These are phyloP conservation scores for Lathyrus oleraceus DNA, from an alignment of 306 rosid genomes.

Conservation along the genomic window DNA sequence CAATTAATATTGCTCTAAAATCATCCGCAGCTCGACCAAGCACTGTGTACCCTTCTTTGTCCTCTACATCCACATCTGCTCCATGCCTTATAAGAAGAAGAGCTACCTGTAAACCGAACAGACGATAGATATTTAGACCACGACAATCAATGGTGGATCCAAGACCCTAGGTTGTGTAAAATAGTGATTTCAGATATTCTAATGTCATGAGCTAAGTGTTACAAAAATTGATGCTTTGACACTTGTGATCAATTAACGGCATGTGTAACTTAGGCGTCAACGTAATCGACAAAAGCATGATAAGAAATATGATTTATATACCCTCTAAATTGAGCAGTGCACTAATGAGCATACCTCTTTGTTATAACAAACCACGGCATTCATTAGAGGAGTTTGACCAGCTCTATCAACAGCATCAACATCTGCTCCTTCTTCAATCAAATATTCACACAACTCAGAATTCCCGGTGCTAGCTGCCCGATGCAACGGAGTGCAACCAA, in stretches of 20 bases:
- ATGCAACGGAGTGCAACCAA: slow-evolving; percentile 94
- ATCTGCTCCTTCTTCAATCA: slow-evolving; percentile 98
- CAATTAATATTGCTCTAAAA: slow-evolving; percentile 59
- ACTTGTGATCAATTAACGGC: background rate
- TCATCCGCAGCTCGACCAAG: slow-evolving; percentile 80
- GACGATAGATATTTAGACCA: background rate
- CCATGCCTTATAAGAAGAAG: slow-evolving; percentile 90
- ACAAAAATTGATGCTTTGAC: background rate
- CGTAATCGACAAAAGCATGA: background rate
- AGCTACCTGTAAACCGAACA: slow-evolving; percentile 53
- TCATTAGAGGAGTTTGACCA: slow-evolving; percentile 89
- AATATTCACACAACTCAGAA: slow-evolving; percentile 74
- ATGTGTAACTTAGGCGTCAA: background rate
- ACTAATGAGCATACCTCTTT: slow-evolving; percentile 60
- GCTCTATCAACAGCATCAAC: slow-evolving; percentile 72
- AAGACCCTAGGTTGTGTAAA: background rate
- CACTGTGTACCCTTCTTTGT: slow-evolving; percentile 93
- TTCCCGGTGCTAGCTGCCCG: slow-evolving; percentile 92
- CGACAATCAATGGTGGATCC: background rate
- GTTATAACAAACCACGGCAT: slow-evolving; percentile 76
- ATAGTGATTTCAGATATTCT: no score
- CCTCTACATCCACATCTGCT: slow-evolving; percentile 86
- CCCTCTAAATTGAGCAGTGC: background rate
- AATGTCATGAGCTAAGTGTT: background rate
- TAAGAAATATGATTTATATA: background rate